Evolutionary conservation across 1,284 basidiomycete genomes (phyloP), one percentile per base, ranked within the genome.

Genomic region (Golubevia sp.): DNA sequence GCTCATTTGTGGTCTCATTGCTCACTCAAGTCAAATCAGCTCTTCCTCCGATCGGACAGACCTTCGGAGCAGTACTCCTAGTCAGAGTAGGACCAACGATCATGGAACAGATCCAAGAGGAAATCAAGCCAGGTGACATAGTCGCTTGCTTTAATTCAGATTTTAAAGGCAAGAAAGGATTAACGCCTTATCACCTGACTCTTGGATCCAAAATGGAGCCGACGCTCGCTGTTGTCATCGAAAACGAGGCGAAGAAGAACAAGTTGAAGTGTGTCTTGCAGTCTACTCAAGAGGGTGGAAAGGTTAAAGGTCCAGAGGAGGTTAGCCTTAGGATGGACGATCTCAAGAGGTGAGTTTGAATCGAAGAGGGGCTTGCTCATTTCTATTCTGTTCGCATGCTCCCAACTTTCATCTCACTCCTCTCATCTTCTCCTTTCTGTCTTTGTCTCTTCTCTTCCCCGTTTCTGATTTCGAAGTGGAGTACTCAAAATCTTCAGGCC

Each of bases 301-400:
- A 59, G 58, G n/a, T 53, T 34, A 58, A 24, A 49, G 61, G 13
- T 15, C 63, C 62, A 3, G 76, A 77, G 20, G 76, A 77, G 50
- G 59, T 73, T 48, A 76, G 67, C 30, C 38, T 77, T 1, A 58
- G 74, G 3, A 49, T 77, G 18, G 76, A 77, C 61, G 76, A 77
- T 52, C 62, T 77, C 30, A 76, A 74, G 53, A 53, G n/a, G n/a
- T n/a, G n/a, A n/a, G n/a, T n/a, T n/a, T n/a, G n/a, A n/a, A n/a
- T n/a, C n/a, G n/a, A n/a, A n/a, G n/a, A n/a, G n/a, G n/a, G n/a
- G n/a, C n/a, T n/a, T n/a, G n/a, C n/a, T n/a, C n/a, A n/a, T n/a
- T n/a, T n/a, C n/a, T n/a, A n/a, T n/a, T n/a, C n/a, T n/a, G n/a
- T n/a, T n/a, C n/a, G n/a, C n/a, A n/a, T n/a, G n/a, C n/a, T n/a